Conservation (phyloP, 768 basidiomycete species). For the Cystofilobasidium capitatum region DNA sequence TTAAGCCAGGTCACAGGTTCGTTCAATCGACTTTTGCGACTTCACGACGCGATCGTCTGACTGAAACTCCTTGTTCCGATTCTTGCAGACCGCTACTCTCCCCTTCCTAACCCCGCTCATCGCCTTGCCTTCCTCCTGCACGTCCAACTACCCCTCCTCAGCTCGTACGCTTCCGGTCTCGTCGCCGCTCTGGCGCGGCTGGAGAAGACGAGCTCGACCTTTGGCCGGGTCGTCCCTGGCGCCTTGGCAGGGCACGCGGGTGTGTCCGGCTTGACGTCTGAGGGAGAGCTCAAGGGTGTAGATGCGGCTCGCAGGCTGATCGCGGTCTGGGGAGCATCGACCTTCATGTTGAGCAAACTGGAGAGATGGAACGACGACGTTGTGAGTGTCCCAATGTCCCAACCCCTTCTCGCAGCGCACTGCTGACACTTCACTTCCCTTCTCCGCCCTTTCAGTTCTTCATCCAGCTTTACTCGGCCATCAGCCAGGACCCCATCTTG, state of each 20-base stretch:
- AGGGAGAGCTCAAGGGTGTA: slow-evolving; percentile 60
- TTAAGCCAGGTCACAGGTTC: slow-evolving; percentile 85
- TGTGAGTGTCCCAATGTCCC: slow-evolving; percentile 47
- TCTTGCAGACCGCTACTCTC: slow-evolving; percentile 56
- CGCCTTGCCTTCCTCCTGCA: slow-evolving; percentile 72
- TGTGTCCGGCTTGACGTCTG: slow-evolving; percentile 38
- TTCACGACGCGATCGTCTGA: too few relatives aligned
- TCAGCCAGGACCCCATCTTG: slow-evolving; percentile 35
- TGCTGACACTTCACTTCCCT: slow-evolving; percentile 7
- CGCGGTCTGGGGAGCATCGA: slow-evolving; percentile 74
- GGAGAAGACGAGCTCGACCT: slow-evolving; percentile 75
- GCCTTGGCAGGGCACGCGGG: slow-evolving; percentile 55
- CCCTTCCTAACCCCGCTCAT: slow-evolving; percentile 66
- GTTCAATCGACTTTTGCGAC: slow-evolving; percentile 31
- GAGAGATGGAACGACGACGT: slow-evolving; percentile 80
- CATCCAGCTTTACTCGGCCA: slow-evolving; percentile 62
- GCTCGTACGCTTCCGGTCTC: slow-evolving; percentile 67
- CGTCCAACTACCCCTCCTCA: slow-evolving; percentile 75
- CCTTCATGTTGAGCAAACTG: slow-evolving; percentile 60
- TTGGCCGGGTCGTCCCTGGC: slow-evolving; percentile 86
- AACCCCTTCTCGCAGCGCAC: neutral
- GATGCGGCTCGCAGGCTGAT: slow-evolving; percentile 73
- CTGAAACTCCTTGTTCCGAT: neutral
- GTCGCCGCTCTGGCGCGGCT: slow-evolving; percentile 82
- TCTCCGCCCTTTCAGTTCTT: slow-evolving; percentile 56